phyloP scores from a whole-genome alignment of 75 land plant genomes.

The Gnetum montanum region DNA sequence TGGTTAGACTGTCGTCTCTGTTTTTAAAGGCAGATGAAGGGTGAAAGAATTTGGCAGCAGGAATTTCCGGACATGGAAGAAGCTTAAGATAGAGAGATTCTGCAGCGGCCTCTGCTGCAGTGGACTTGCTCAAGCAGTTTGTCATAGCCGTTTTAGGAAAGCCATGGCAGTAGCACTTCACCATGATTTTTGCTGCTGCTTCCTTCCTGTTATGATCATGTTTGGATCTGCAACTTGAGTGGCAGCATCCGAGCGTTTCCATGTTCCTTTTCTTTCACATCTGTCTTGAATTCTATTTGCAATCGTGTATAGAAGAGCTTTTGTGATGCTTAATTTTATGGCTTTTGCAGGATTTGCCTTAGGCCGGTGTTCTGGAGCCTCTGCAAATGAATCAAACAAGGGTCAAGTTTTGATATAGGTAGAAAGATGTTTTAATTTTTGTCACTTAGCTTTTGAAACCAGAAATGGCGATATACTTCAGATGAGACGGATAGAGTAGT shows the following conservation, averaged over 20 bases:
- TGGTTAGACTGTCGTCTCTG: too few relatives aligned
- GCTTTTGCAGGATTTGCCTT: conserved; percentile 24
- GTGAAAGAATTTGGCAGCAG: conserved; percentile 52
- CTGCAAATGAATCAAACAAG: conserved; percentile 20
- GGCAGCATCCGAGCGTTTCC: conserved; percentile 50
- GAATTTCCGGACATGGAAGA: conserved; percentile 33
- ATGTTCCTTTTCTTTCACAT: conserved; percentile 43
- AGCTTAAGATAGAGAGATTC: conserved; percentile 37
- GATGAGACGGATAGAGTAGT: too few relatives aligned
- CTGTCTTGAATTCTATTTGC: conserved; percentile 35
- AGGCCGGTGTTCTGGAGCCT: conserved; percentile 35
- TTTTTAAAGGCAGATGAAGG: too few relatives aligned
- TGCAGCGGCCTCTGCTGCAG: conserved; percentile 49
- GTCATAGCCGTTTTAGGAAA: conserved; percentile 68
- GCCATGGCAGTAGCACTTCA: conserved; percentile 73
- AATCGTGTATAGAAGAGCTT: conserved; percentile 37
- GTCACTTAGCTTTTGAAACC: too few relatives aligned
- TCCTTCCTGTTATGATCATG: conserved; percentile 13
- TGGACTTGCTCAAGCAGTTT: conserved; percentile 31
- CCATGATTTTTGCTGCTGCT: conserved; percentile 32
- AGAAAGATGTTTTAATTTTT: too few relatives aligned
- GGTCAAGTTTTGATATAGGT: background rate
- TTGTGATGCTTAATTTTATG: conserved; percentile 22
- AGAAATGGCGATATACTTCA: too few relatives aligned
- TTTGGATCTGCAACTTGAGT: too few relatives aligned